Conservation (phyloP, 495 filamentous ascomycete species). For the Elasticomyces elasticus region DNA sequence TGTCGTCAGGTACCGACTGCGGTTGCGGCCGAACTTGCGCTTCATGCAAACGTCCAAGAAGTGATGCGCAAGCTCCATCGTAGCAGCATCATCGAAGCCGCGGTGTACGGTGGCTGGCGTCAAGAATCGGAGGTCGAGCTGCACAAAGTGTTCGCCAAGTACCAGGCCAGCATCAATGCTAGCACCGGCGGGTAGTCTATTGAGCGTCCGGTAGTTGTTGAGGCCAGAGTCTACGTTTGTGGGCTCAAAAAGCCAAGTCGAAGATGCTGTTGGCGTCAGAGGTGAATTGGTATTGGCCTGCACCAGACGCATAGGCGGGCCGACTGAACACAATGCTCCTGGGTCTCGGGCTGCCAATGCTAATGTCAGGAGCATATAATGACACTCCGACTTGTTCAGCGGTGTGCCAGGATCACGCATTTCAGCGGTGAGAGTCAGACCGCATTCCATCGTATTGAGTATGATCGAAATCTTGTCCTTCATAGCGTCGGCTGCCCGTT, state of each 20-base stretch:
- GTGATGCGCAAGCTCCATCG: slow-evolving; percentile 15
- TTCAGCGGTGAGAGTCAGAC: slow-evolving; percentile 18
- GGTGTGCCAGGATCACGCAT: slow-evolving; percentile 7
- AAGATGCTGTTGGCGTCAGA: slow-evolving; percentile 15
- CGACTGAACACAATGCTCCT: slow-evolving; percentile 25
- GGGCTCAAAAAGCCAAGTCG: slow-evolving; percentile 26
- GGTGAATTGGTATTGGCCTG: slow-evolving; percentile 4
- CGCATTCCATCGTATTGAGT: slow-evolving; percentile 25
- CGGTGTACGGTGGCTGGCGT: neutral
- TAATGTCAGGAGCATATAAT: slow-evolving; percentile 25
- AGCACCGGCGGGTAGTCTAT: slow-evolving; percentile 2
- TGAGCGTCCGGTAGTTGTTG: slow-evolving; percentile 20
- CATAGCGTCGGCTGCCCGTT: slow-evolving; percentile 23
- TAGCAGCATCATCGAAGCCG: slow-evolving; percentile 7
- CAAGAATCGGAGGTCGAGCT: slow-evolving; percentile 26
- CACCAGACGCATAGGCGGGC: slow-evolving; percentile 16
- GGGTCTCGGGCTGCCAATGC: slow-evolving; percentile 27
- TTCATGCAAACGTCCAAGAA: slow-evolving; percentile 21
- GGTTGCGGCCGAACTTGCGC: slow-evolving; percentile 19
- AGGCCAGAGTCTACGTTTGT: slow-evolving; percentile 25
- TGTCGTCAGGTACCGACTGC: slow-evolving; percentile 12
- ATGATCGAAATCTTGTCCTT: slow-evolving; percentile 27
- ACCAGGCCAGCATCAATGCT: slow-evolving; percentile 16
- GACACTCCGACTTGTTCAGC: slow-evolving; percentile 19
- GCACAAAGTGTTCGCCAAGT: slow-evolving; percentile 23